A percentile compares a stretch with the other conserved stretches of the same genome.
phyloP scores from a whole-genome alignment of 495 filamentous ascomycete species.

The Annulohypoxylon nitens region DNA sequence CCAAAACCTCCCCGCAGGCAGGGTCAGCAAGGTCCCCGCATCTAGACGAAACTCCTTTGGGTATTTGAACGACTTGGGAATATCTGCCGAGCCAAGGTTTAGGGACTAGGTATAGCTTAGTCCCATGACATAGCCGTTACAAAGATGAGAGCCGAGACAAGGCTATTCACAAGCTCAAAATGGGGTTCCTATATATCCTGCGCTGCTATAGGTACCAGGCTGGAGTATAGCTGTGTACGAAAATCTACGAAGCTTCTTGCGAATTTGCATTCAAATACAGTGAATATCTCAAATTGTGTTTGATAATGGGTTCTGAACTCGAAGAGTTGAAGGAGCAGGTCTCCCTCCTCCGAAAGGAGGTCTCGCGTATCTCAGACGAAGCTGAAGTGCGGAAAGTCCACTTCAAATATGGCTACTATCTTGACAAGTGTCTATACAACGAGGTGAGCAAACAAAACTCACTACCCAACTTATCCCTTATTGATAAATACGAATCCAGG shows the following conservation, averaged over 20 bases:
- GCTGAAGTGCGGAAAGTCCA: constrained; percentile 66
- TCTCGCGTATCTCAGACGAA: constrained; percentile 55
- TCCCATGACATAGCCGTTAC: constrained; percentile 41
- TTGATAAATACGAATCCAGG: constrained; percentile 47
- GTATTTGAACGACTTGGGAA: constrained; percentile 29
- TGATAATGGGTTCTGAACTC: constrained; percentile 41
- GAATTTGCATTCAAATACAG: not conserved
- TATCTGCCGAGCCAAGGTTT: constrained; percentile 44
- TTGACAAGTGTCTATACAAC: constrained; percentile 70
- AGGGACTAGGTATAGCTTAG: constrained; percentile 27
- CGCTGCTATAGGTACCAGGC: constrained; percentile 10
- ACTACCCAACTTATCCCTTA: constrained; percentile 6
- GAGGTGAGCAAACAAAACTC: constrained; percentile 52
- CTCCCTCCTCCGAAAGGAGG: constrained; percentile 44
- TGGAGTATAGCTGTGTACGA: not conserved
- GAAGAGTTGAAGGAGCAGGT: constrained; percentile 50
- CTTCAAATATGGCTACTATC: constrained; percentile 70
- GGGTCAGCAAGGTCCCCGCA: constrained; percentile 37
- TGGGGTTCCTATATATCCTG: constrained; percentile 22
- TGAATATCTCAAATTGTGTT: not conserved
- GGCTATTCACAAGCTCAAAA: constrained; percentile 17
- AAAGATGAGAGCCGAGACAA: constrained; percentile 28
- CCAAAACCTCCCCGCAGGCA: constrained; percentile 26
- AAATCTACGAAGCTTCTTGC: not conserved
- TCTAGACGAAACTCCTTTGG: constrained; percentile 30